These are phyloP conservation scores for Heritiera littoralis DNA, from an alignment of 345 rosid species.

Conservation along the genomic window DNA sequence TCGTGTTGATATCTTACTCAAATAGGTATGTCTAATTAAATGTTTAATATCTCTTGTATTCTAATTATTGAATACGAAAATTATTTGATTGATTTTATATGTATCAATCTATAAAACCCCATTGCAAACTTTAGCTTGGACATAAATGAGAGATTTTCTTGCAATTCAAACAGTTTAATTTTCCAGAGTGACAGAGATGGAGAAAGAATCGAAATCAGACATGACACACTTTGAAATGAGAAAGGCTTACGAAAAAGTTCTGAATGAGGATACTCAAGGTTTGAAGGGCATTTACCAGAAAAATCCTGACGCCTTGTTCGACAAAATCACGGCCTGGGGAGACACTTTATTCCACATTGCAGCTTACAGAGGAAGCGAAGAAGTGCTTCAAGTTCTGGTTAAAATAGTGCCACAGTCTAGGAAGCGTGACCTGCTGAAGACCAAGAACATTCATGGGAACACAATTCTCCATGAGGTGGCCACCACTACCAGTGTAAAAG, in stretches of 20 bases:
- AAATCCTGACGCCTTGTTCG: neutral
- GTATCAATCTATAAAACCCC: neutral
- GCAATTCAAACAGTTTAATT: neutral
- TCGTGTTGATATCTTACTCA: too few relatives aligned
- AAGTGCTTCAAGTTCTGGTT: neutral
- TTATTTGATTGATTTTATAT: too few relatives aligned
- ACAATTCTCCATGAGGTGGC: constrained; percentile 22
- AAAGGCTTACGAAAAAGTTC: neutral
- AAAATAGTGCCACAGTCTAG: neutral
- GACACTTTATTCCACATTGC: constrained; percentile 24
- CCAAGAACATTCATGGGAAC: constrained; percentile 18
- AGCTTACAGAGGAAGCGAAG: neutral
- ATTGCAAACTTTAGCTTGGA: too few relatives aligned
- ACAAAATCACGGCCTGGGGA: neutral
- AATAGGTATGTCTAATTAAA: too few relatives aligned
- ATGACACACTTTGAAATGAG: neutral
- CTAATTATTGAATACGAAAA: too few relatives aligned
- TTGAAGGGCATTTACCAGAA: neutral
- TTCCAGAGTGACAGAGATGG: neutral
- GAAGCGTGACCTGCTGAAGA: neutral
- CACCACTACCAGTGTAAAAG: neutral
- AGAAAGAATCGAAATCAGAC: neutral
- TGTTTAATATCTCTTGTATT: too few relatives aligned
- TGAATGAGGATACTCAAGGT: neutral
- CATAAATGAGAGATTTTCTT: too few relatives aligned